Evolutionary conservation across 2,329 filamentous ascomycete genomes (phyloP), one percentile per base, ranked within the genome.

Genomic region (Fusarium pseudograminearum): DNA sequence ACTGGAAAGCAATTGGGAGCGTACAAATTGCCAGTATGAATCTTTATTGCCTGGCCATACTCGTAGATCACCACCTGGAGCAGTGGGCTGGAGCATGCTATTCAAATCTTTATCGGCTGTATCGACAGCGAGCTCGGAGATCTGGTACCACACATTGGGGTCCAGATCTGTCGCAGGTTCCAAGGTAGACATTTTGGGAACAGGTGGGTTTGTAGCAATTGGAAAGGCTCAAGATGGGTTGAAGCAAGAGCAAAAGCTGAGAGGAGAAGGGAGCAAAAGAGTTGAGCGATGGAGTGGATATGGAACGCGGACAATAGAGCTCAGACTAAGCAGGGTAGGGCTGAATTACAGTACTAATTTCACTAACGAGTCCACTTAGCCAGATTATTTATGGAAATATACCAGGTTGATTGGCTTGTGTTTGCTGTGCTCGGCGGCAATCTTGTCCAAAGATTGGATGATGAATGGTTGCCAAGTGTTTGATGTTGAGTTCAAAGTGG

Each of bases 71-170:
- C 62, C 55, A 5, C 69, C 61, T 1, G 58, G n/a, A 4, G 34
- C 41, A 4, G 51, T 46, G 1, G 73, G 45, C 33, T 77, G 72
- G 11, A 77, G 55, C 57, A 67, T 67, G 5, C 50, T 33, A 8
- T 42, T 30, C n/a, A 80, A 76, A 1, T 63, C 42, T 15, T 61
- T 66, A 14, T 64, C 57, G 26, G 74, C 71, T 16, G 69, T 64
- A 59, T 79, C 78, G n/a, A 80, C 77, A n/a, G 78, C 76, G 15
- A 59, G 69, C 56, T 80, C 79, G 6, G 73, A 76, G n/a, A 80
- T 40, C 42, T 78, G 72, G 60, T 78, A 80, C 79, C 79, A 81
- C 20, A 65, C 75, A 52, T 81, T 80, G 14, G 74, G 46, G 69
- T 81, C 76, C 36, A 80, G 57, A 38, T 73, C 73, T n/a, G 65